Conservation (phyloP, 2,329 filamentous ascomycete species). For the Podosphaera aphanis region DNA sequence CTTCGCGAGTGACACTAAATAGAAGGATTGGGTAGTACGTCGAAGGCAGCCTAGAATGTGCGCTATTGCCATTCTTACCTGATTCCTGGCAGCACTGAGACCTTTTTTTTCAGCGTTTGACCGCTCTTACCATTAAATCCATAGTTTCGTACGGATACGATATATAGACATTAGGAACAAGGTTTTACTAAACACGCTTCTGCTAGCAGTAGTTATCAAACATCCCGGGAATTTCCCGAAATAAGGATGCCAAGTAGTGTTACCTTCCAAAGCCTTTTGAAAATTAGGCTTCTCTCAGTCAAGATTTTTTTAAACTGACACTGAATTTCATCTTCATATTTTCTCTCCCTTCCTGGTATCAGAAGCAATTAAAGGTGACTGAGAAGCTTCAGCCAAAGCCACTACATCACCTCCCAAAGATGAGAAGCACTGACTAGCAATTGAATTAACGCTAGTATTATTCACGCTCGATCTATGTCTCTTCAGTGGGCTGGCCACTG, state of each 20-base stretch:
- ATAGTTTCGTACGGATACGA: neutral
- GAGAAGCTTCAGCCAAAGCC: neutral
- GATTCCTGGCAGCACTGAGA: no score
- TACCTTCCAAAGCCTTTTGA: neutral
- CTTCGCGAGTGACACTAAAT: no score
- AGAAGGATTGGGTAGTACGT: no score
- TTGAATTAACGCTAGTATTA: constrained; percentile 21
- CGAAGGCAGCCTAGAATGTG: no score
- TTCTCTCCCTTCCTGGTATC: neutral
- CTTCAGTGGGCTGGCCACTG: constrained; percentile 50
- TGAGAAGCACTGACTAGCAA: constrained; percentile 11
- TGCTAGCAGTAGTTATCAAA: neutral
- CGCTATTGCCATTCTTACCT: no score
- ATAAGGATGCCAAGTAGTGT: no score
- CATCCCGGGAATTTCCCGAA: neutral
- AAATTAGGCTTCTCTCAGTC: neutral
- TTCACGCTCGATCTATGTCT: constrained; percentile 44
- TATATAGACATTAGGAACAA: neutral
- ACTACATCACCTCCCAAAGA: constrained; percentile 5
- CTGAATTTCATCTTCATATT: neutral
- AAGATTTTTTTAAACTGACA: neutral
- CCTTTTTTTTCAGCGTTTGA: no score
- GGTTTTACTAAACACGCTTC: neutral
- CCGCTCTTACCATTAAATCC: neutral
- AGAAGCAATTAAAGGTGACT: neutral